These are phyloP conservation scores for Xerocomus brunneocitrinus DNA, from an alignment of 768 basidiomycete genomes.

Conservation along the genomic window DNA sequence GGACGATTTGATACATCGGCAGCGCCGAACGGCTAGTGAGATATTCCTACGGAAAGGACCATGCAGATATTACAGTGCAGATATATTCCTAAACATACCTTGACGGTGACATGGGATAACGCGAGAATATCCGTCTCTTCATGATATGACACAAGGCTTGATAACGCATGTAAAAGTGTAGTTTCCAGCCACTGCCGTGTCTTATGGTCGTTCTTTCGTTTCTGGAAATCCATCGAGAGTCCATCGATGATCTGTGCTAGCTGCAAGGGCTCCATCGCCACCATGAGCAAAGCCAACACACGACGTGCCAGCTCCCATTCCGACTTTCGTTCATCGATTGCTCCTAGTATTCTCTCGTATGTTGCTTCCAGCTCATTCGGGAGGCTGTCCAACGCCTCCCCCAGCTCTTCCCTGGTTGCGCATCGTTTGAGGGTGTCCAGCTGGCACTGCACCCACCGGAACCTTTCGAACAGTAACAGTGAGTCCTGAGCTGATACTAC, in stretches of 20 bases:
- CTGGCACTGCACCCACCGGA: conserved; percentile 8
- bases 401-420: background rate
- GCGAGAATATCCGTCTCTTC: background rate
- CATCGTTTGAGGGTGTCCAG: background rate
- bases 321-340: background rate
- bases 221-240: background rate
- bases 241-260: background rate
- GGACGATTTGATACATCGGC: background rate
- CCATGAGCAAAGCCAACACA: background rate
- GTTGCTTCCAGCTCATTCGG: background rate
- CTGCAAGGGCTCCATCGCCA: background rate
- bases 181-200: background rate
- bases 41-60: background rate
- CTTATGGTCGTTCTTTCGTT: background rate
- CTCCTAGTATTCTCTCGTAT: conserved; percentile 3
- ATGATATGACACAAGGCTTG: background rate
- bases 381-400: background rate
- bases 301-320: background rate
- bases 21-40: background rate
- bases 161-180: background rate
- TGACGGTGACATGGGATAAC: background rate
- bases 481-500: background rate
- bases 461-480: background rate
- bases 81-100: background rate
- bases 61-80: too few relatives aligned